Evolutionary conservation across 495 filamentous ascomycete genomes (phyloP).

Genomic region (Margaritispora aquatica): DNA sequence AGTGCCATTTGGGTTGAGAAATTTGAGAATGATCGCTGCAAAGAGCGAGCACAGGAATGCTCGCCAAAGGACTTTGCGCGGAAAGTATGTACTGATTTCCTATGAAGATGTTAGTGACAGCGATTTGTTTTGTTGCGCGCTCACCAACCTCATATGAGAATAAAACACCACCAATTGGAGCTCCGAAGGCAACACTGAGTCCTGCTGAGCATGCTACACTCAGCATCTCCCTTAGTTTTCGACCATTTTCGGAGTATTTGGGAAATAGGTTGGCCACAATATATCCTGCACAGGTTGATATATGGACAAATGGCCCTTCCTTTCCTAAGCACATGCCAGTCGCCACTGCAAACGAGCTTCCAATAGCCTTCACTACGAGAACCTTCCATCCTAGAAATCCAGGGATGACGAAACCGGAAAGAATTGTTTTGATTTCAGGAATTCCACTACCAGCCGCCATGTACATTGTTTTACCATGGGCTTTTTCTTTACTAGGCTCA

Average conservation of each 20-base stretch:
- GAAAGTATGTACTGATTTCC: constrained; percentile 50
- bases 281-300: constrained; percentile 50
- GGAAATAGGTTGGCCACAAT: constrained; percentile 44
- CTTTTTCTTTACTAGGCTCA: constrained; percentile 6
- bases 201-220: constrained; percentile 49
- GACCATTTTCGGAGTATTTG: constrained; percentile 45
- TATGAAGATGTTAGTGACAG: constrained; percentile 3
- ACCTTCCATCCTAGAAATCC: constrained; percentile 49
- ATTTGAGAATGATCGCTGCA: constrained; percentile 46
- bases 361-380: constrained; percentile 49
- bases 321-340: constrained; percentile 55
- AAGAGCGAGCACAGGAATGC: constrained; percentile 51
- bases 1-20: constrained; percentile 50
- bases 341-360: constrained; percentile 47
- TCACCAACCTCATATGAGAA: constrained; percentile 48
- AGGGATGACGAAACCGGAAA: constrained; percentile 54
- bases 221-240: constrained; percentile 48
- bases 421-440: constrained; percentile 54
- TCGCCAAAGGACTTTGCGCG: constrained; percentile 48
- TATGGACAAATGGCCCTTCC: constrained; percentile 56
- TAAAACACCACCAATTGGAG: constrained; percentile 52
- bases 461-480: constrained; percentile 45
- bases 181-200: constrained; percentile 52
- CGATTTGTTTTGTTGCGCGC: constrained; percentile 3
- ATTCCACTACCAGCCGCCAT: constrained; percentile 52